phyloP scores from a whole-genome alignment of 768 basidiomycete species.

The Boletus insuetus region DNA sequence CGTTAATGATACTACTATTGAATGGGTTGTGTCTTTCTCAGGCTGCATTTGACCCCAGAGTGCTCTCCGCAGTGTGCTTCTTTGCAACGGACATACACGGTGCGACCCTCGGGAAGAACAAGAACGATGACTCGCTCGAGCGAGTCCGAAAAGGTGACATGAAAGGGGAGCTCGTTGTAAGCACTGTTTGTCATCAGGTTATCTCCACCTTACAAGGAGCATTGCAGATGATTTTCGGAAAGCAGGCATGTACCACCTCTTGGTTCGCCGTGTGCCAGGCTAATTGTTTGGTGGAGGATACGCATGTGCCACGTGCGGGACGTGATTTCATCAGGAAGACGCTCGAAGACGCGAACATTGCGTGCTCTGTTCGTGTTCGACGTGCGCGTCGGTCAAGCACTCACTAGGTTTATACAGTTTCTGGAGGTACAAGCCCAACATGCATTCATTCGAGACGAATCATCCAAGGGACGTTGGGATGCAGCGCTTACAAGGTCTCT shows the following conservation, averaged over 20 bases:
- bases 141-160: slow-evolving; percentile 75
- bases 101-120: slow-evolving; percentile 82
- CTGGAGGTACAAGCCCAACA: slow-evolving; percentile 97
- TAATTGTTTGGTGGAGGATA: slow-evolving; percentile 54
- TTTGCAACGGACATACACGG: slow-evolving; percentile 94
- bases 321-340: slow-evolving; percentile 80
- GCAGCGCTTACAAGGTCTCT: slow-evolving; percentile 81
- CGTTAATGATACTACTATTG: neutral
- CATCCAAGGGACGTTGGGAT: slow-evolving; percentile 94
- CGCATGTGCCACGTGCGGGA: slow-evolving; percentile 86
- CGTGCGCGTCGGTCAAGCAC: neutral
- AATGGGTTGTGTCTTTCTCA: slow-evolving; percentile 26
- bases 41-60: slow-evolving; percentile 86
- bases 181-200: slow-evolving; percentile 21
- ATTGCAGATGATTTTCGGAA: slow-evolving; percentile 88
- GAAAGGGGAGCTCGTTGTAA: slow-evolving; percentile 82
- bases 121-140: slow-evolving; percentile 76
- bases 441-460: slow-evolving; percentile 92
- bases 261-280: neutral
- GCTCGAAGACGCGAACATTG: slow-evolving; percentile 76
- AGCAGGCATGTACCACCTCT: slow-evolving; percentile 54
- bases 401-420: slow-evolving; percentile 49
- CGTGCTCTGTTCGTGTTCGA: slow-evolving; percentile 59
- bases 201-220: neutral
- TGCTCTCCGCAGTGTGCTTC: slow-evolving; percentile 86